These are phyloP conservation scores for Hypoxylon sp. DNA, from an alignment of 2,329 filamentous ascomycete species.

Conservation along the genomic window DNA sequence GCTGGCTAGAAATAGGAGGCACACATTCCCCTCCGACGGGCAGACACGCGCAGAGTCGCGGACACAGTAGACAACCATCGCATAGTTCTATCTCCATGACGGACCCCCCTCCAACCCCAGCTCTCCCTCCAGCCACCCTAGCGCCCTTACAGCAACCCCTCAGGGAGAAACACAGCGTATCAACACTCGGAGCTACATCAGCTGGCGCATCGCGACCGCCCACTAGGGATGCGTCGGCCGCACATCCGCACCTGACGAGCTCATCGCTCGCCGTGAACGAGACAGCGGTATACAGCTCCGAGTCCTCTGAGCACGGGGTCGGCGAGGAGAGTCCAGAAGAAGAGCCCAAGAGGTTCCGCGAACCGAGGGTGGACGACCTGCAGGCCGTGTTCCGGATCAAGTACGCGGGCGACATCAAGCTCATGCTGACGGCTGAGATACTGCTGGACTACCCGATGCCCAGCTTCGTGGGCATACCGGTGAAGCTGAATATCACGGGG, in stretches of 20 bases:
- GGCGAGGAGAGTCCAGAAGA: conserved; percentile 48
- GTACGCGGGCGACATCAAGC: conserved; percentile 88
- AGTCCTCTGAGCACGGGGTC: conserved; percentile 57
- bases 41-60: conserved; percentile 21
- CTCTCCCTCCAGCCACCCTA: conserved; percentile 32
- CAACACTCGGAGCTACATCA: conserved; percentile 71
- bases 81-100: conserved; percentile 64
- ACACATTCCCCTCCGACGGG: conserved; percentile 26
- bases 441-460: conserved; percentile 98
- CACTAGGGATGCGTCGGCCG: conserved; percentile 64
- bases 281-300: conserved; percentile 14
- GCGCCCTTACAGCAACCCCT: conserved; percentile 62
- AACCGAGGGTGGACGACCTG: conserved; percentile 86
- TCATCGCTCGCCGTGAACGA: conserved; percentile 43
- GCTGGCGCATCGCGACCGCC: conserved; percentile 69
- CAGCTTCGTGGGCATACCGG: conserved; percentile 94
- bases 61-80: conserved; percentile 62
- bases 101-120: conserved; percentile 53
- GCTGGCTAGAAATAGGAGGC: conserved; percentile 60
- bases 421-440: conserved; percentile 94
- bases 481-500: conserved; percentile 95
- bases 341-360: conserved; percentile 71
- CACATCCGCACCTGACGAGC: conserved; percentile 39
- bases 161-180: conserved; percentile 73
- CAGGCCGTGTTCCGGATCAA: conserved; percentile 93